Base-by-base conservation (phyloP, 2,329 filamentous ascomycete genomes). In the Trichoderma sp. region DNA sequence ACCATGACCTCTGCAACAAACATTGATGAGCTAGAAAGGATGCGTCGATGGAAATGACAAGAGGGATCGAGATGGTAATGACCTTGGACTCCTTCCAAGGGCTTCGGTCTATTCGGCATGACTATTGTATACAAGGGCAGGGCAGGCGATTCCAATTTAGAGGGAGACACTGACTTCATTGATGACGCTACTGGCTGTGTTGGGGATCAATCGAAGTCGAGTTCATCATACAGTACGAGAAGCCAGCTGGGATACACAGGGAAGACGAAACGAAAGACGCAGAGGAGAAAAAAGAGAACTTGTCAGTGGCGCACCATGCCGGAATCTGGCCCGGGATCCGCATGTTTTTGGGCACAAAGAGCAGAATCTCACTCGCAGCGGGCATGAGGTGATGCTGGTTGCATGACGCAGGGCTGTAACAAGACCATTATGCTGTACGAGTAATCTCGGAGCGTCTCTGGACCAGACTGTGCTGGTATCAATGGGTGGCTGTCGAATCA, bases 101-200 rank as follows among this genome's bases (percentile, higher is more conserved):
- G 63, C 37, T 35, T n/a, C 63, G 37, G 63, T 5, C 27, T 48
- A 35, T 56, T 57, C 63, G 52, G 63, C 15, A 27, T 27, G 39
- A 65, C 61, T 56, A 57, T 53, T 32, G 50, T 42, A 27, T 53
- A 32, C 52, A n/a, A 57, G 61, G 37, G 52, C 37, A 57, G 52
- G 63, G 63, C 50, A 50, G n/a, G 50, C 50, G 19, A 35, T 39
- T 48, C 63, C 52, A 34, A 19, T 45, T 1, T 53, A 22, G 67
- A 64, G 57, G 59, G 67, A 64, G 54, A 54, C 35, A n/a, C 35
- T 56, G 67, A 68, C 63, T 48, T 68, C 61, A 68, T 60, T 15
- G 67, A 66, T 68, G 67, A 67, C 67, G 67, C 61, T 45, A 39
- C 34, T 19, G 32, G 25, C 32, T 17, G 27, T 13, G 34, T 61